Conservation (phyloP, 257 asterid species). For the Solanum dulcamara region DNA sequence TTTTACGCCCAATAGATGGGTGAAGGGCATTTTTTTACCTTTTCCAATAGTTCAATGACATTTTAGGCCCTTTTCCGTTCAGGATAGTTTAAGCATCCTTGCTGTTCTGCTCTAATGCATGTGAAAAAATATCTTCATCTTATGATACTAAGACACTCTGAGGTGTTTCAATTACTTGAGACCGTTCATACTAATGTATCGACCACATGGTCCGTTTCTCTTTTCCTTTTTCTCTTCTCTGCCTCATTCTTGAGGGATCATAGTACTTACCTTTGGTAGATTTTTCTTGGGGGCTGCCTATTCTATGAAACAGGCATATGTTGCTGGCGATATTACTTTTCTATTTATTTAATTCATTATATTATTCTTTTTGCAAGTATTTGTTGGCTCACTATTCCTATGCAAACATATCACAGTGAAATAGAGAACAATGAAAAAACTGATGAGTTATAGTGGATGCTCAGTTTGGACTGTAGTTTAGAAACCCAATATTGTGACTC, state of each 20-base stretch:
- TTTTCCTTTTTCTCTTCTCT: background rate
- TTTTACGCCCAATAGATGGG: no score
- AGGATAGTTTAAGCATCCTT: background rate
- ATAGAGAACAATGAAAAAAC: background rate
- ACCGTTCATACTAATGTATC: background rate
- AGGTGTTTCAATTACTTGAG: background rate
- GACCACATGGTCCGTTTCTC: background rate
- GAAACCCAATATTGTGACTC: background rate
- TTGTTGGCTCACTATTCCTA: background rate
- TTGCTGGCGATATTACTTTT: background rate
- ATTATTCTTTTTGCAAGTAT: background rate
- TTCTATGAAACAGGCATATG: background rate
- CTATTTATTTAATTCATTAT: background rate
- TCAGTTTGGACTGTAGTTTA: background rate
- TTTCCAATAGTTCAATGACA: no score
- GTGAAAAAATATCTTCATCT: background rate
- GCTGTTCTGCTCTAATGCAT: background rate
- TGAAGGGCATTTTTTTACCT: no score
- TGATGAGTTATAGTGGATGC: background rate
- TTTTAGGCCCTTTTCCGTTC: no score
- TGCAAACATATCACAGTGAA: background rate
- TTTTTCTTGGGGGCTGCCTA: background rate
- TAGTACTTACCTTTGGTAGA: background rate
- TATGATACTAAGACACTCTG: background rate
- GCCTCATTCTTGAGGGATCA: background rate